These are phyloP conservation scores for Licmophora abbreviata DNA, from an alignment of 108 stramenopile genomes.

Conservation along the genomic window DNA sequence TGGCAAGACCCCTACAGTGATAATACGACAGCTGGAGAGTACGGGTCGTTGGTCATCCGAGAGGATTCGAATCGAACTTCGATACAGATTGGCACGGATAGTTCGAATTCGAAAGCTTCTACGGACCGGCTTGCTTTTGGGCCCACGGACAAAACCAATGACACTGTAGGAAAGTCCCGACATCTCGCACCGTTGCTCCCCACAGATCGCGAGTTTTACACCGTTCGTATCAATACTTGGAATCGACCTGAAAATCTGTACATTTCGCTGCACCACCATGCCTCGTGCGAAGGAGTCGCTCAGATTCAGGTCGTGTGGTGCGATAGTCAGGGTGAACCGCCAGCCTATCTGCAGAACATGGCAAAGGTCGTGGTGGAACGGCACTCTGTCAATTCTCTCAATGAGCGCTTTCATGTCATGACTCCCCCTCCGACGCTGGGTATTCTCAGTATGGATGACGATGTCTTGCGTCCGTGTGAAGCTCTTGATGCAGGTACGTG, in stretches of 20 bases:
- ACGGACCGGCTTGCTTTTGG: too few species aligned
- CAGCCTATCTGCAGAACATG: slow-evolving; percentile 11
- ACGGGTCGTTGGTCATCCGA: too few species aligned
- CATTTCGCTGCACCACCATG: slow-evolving; percentile 40
- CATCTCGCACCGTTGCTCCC: not conserved
- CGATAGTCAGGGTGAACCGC: slow-evolving; percentile 22
- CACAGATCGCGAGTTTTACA: slow-evolving; percentile 45
- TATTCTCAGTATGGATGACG: slow-evolving; percentile 78
- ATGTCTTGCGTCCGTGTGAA: slow-evolving; percentile 73
- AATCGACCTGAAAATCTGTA: slow-evolving; percentile 48
- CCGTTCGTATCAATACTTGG: slow-evolving; percentile 78
- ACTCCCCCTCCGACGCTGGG: slow-evolving; percentile 51
- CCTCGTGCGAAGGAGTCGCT: slow-evolving; percentile 43
- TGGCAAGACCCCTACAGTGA: too few species aligned
- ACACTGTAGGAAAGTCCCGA: too few species aligned
- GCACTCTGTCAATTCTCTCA: slow-evolving; percentile 62
- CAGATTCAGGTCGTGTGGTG: slow-evolving; percentile 77
- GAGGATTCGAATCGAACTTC: too few species aligned
- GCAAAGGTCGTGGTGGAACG: slow-evolving; percentile 53
- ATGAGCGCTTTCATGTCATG: slow-evolving; percentile 64
- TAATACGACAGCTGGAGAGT: too few species aligned
- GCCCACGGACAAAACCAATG: too few species aligned
- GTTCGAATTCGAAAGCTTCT: too few species aligned
- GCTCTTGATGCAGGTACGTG: slow-evolving; percentile 75
- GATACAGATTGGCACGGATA: too few species aligned